These are phyloP conservation scores for Chlamydomonas asymmetrica DNA, from an alignment of 139 green algal genomes.

Conservation along the genomic window DNA sequence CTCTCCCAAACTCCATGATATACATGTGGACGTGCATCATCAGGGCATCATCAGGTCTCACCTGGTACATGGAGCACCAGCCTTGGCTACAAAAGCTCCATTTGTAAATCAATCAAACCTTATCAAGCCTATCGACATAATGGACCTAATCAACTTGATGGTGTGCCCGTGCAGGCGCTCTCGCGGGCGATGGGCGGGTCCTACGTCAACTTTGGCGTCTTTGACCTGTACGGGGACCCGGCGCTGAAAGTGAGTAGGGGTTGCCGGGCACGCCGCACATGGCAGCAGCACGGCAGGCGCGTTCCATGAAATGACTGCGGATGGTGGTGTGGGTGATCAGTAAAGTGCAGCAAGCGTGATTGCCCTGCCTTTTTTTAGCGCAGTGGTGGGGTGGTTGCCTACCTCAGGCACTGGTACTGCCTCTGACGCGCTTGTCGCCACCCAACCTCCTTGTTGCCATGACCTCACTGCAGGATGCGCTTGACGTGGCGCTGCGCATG, in stretches of 20 bases:
- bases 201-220: slow-evolving; percentile 99
- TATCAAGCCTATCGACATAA: no score
- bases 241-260: slow-evolving; percentile 70
- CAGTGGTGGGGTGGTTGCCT: background rate
- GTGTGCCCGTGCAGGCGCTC: slow-evolving; percentile 55
- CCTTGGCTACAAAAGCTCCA: background rate
- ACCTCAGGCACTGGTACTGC: background rate
- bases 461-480: slow-evolving; percentile 82
- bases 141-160: no score
- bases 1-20: no score
- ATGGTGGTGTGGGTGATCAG: no score
- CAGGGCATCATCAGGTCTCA: no score
- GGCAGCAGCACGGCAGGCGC: background rate
- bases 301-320: background rate
- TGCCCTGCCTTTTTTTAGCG: no score
- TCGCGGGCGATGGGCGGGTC: slow-evolving; percentile 85
- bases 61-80: background rate
- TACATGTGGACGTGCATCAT: no score
- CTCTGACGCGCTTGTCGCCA: no score
- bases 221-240: slow-evolving; percentile 96
- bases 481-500: slow-evolving; percentile 88
- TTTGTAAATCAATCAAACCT: background rate
- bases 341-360: no score
- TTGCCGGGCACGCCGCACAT: background rate
- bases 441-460: no score